These are phyloP conservation scores for Ogataea hybrid DNA, from an alignment of 1,139 yeast species.

Conservation along the genomic window DNA sequence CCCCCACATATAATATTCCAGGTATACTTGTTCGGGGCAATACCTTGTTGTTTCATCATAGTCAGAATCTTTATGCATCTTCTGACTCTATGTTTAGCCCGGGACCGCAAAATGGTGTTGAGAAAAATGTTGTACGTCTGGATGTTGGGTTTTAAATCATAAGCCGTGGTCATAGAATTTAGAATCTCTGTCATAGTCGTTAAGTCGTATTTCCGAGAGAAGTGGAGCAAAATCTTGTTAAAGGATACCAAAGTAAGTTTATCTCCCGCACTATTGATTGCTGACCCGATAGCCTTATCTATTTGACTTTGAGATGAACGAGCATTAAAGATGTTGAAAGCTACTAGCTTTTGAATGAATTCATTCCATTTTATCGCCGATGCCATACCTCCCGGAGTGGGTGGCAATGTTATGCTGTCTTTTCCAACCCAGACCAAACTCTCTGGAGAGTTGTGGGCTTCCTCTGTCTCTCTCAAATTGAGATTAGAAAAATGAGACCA, in stretches of 20 bases:
- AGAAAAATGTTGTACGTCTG: constrained; percentile 16
- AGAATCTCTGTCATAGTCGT: constrained; percentile 5
- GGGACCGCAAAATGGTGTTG: constrained; percentile 8
- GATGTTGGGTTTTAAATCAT: constrained; percentile 5
- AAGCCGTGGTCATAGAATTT: neutral
- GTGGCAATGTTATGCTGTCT: neutral
- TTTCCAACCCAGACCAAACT: neutral
- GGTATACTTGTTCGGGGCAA: constrained; percentile 18
- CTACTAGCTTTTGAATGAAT: constrained; percentile 6
- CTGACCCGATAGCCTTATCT: neutral
- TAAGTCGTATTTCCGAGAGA: constrained; percentile 11
- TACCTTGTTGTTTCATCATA: constrained; percentile 5
- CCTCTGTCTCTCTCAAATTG: neutral
- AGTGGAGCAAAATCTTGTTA: constrained; percentile 8
- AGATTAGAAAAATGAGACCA: constrained; percentile 3
- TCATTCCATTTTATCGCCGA: constrained; percentile 6
- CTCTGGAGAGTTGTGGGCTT: neutral
- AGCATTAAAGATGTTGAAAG: constrained; percentile 1
- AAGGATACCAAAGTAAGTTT: constrained; percentile 6
- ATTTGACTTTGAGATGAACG: constrained; percentile 5
- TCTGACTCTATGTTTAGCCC: constrained; percentile 5
- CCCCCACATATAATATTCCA: constrained; percentile 16
- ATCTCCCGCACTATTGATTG: constrained; percentile 3
- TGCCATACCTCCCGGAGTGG: neutral
- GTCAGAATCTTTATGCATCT: constrained; percentile 7